A percentile compares a stretch with the other conserved stretches of the same genome.
These are phyloP conservation scores for Starmera quercuum DNA, from an alignment of 805 yeast species.

Conservation along the genomic window DNA sequence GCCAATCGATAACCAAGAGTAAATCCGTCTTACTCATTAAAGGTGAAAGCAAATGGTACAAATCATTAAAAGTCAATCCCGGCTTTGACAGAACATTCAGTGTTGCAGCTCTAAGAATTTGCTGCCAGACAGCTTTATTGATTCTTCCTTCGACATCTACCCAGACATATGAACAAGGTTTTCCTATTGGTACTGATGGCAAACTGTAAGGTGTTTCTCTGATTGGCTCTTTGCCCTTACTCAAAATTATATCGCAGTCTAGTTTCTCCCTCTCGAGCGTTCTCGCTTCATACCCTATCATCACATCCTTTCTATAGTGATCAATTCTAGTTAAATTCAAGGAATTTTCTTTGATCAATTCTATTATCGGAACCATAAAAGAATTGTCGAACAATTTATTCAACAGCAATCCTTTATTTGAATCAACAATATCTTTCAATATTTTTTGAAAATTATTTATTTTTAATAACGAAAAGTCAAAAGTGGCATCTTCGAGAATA, in stretches of 20 bases:
- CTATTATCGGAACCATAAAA: constrained; percentile 54
- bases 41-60: constrained; percentile 16
- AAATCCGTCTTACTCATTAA: constrained; percentile 25
- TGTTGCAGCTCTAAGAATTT: constrained; percentile 39
- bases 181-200: constrained; percentile 46
- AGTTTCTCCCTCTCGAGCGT: constrained; percentile 58
- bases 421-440: constrained; percentile 31
- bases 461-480: constrained; percentile 29
- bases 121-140: constrained; percentile 53
- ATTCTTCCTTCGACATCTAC: constrained; percentile 56
- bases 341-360: constrained; percentile 36
- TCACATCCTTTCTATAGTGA: constrained; percentile 36
- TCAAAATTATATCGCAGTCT: constrained; percentile 54
- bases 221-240: constrained; percentile 9
- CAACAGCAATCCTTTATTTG: constrained; percentile 46
- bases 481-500: constrained; percentile 20
- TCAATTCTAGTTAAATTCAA: constrained; percentile 47
- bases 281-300: constrained; percentile 69
- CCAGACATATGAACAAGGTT: constrained; percentile 67
- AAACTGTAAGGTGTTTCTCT: constrained; percentile 6
- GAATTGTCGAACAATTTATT: constrained; percentile 51
- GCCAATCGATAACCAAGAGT: constrained; percentile 33
- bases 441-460: constrained; percentile 40
- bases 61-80: constrained; percentile 31
- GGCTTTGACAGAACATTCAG: constrained; percentile 44